Conservation (phyloP, 345 rosid genomes). For the Populus ilicifolia region DNA sequence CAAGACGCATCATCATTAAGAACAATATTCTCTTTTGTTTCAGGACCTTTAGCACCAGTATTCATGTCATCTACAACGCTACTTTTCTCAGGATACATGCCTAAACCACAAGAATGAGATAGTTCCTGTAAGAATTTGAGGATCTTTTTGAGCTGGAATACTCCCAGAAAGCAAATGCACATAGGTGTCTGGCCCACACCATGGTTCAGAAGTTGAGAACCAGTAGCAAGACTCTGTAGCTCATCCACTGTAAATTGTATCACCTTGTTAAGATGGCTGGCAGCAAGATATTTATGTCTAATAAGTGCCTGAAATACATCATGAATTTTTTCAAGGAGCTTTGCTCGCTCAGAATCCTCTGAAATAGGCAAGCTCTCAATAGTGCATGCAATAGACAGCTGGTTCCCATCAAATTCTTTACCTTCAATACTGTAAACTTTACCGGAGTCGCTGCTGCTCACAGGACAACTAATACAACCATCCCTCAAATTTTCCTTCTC, state of each 20-base stretch:
- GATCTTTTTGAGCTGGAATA: conserved; percentile 68
- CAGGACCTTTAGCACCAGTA: conserved; percentile 28
- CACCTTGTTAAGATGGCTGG: conserved; percentile 75
- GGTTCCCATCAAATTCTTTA: conserved; percentile 40
- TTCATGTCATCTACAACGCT: conserved; percentile 42
- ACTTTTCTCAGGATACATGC: conserved; percentile 61
- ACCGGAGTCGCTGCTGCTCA: conserved; percentile 31
- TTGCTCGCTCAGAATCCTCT: conserved; percentile 68
- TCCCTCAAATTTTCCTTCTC: conserved; percentile 53
- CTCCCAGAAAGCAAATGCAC: conserved; percentile 84
- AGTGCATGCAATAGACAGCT: conserved; percentile 30
- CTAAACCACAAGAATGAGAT: conserved; percentile 68
- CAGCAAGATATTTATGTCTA: conserved; percentile 69
- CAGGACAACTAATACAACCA: conserved; percentile 31
- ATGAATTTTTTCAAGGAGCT: conserved; percentile 74
- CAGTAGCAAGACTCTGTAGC: conserved; percentile 62
- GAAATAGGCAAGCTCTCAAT: conserved; percentile 66
- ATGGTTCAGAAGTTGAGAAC: conserved; percentile 55
- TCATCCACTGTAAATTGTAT: conserved; percentile 68
- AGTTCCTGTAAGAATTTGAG: conserved; percentile 85
- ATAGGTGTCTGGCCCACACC: conserved; percentile 63
- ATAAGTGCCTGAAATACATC: conserved; percentile 64
- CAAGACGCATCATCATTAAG: conserved; percentile 55
- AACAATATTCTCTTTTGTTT: conserved; percentile 58
- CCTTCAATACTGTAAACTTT: conserved; percentile 26